phyloP scores from a whole-genome alignment of 495 filamentous ascomycete genomes.

The Penicillium herquei region DNA sequence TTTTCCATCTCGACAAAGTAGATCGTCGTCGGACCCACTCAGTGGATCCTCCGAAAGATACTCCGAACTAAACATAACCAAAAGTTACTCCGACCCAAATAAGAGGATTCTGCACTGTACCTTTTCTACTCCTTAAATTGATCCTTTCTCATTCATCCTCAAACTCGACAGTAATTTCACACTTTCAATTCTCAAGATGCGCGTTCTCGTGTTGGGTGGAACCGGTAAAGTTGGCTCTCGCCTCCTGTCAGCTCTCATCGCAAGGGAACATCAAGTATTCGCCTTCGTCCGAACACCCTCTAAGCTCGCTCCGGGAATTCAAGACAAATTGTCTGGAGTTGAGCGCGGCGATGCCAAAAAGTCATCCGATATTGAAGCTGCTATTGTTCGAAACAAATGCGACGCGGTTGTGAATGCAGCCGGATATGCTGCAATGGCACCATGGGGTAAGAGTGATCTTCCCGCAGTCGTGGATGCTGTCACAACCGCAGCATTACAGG shows the following conservation, averaged over 20 bases:
- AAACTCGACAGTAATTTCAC: too few species aligned
- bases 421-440: constrained; percentile 25
- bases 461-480: constrained; percentile 31
- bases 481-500: constrained; percentile 22
- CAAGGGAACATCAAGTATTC: constrained; percentile 35
- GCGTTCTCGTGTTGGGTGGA: constrained; percentile 43
- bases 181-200: constrained; percentile 22
- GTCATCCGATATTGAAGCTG: constrained; percentile 26
- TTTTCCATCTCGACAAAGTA: too few species aligned
- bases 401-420: constrained; percentile 42
- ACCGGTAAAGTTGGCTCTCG: constrained; percentile 44
- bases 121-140: too few species aligned
- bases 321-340: constrained; percentile 21
- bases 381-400: constrained; percentile 26
- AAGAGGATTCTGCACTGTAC: too few species aligned
- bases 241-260: constrained; percentile 37
- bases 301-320: constrained; percentile 30
- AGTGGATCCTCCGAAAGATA: too few species aligned
- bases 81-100: too few species aligned
- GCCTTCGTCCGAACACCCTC: constrained; percentile 36
- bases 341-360: constrained; percentile 41
- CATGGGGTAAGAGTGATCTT: constrained; percentile 22
- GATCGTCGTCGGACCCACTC: too few species aligned
- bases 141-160: background rate
- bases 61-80: too few species aligned